Evolutionary conservation across 768 basidiomycete species (phyloP).

Genomic region (Sporobolomyces roseus): DNA sequence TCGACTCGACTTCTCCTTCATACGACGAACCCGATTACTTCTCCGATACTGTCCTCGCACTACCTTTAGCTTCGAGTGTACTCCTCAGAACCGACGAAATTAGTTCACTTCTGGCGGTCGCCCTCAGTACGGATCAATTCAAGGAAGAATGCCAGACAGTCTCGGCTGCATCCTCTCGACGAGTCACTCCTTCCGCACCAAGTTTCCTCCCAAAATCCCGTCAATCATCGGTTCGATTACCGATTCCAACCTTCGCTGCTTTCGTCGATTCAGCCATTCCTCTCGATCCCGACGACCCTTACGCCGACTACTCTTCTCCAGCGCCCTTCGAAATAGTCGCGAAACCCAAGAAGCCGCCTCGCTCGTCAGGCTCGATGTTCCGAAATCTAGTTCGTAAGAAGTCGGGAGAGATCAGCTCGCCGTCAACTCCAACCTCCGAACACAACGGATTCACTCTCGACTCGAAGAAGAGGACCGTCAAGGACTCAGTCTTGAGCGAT

Average conservation of each 20-base stretch:
- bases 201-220: not conserved
- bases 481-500: conserved; percentile 23
- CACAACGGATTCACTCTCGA: not conserved
- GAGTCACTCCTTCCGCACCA: conserved; percentile 11
- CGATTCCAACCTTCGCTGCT: not conserved
- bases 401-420: conserved; percentile 9
- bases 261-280: not conserved
- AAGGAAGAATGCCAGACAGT: conserved; percentile 9
- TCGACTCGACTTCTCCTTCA: not conserved
- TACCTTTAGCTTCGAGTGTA: conserved; percentile 13
- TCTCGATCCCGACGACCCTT: conserved; percentile 24
- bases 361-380: conserved; percentile 6
- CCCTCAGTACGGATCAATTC: conserved; percentile 23
- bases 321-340: not conserved
- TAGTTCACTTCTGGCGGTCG: conserved; percentile 29
- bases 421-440: conserved; percentile 10
- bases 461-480: conserved; percentile 15
- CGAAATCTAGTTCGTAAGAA: conserved; percentile 22
- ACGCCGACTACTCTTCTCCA: not conserved
- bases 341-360: conserved; percentile 21
- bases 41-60: conserved; percentile 3
- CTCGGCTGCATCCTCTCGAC: not conserved
- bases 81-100: conserved; percentile 29
- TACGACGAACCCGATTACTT: conserved; percentile 26
- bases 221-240: not conserved